phyloP scores from a whole-genome alignment of 1,284 basidiomycete species.

The Trametes polyzona region DNA sequence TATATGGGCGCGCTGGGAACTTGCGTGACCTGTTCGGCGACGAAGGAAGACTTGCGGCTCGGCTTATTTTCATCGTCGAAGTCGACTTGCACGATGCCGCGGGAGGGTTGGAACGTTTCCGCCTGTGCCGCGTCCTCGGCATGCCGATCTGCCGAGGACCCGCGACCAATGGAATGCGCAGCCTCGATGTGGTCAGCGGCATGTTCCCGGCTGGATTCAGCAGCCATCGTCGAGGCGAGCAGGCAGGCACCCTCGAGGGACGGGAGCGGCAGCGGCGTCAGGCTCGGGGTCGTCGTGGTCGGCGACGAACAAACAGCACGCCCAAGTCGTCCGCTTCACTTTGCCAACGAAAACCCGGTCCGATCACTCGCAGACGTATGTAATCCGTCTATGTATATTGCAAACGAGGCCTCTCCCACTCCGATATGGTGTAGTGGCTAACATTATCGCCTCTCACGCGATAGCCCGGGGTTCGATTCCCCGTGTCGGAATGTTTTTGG shows the following conservation, averaged over 20 bases:
- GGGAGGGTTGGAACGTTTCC: slow-evolving; percentile 16
- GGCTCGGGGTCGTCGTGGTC: slow-evolving; percentile 4
- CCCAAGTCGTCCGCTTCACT: neutral
- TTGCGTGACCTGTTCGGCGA: slow-evolving; percentile 13
- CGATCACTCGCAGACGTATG: slow-evolving; percentile 6
- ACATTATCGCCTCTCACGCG: slow-evolving; percentile 25
- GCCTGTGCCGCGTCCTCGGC: slow-evolving; percentile 22
- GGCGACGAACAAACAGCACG: slow-evolving; percentile 4
- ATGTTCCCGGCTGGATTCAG: slow-evolving; percentile 19
- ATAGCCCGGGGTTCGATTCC: slow-evolving; percentile 25
- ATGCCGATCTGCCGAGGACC: slow-evolving; percentile 26
- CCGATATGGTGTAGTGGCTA: slow-evolving; percentile 25
- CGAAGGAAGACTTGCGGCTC: slow-evolving; percentile 21
- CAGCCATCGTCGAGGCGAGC: slow-evolving; percentile 12
- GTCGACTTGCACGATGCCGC: slow-evolving; percentile 19
- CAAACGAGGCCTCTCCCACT: neutral
- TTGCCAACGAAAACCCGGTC: neutral
- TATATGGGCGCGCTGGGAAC: neutral
- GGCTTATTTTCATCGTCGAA: slow-evolving; percentile 15
- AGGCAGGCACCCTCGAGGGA: neutral
- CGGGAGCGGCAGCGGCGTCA: slow-evolving; percentile 1
- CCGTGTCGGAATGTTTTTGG: slow-evolving; percentile 19
- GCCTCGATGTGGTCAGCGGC: slow-evolving; percentile 18
- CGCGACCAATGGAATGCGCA: slow-evolving; percentile 21
- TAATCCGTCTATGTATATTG: neutral